A percentile compares a stretch with the other conserved stretches of the same genome.
Conservation (phyloP, 495 filamentous ascomycete species). For the Penicillium nucicola region DNA sequence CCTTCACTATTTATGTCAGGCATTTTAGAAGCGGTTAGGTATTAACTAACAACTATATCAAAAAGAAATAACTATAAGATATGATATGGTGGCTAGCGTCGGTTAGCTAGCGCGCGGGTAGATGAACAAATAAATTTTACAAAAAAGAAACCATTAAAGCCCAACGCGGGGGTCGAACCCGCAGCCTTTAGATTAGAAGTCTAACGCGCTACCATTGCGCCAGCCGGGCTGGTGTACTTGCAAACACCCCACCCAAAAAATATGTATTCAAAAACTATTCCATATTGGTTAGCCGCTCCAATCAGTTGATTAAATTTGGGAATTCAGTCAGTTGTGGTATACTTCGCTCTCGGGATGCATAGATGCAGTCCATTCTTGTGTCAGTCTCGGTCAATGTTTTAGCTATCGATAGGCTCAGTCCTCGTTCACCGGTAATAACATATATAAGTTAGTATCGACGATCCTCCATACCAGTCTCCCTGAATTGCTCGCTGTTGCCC, state of each 20-base stretch:
- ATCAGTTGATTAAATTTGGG: constrained; percentile 52
- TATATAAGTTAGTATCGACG: too few relatives aligned
- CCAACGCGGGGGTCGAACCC: constrained; percentile 58
- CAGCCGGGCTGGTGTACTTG: too few relatives aligned
- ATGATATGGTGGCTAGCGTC: too few relatives aligned
- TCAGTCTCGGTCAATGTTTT: constrained; percentile 71
- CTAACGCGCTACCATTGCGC: constrained; percentile 60
- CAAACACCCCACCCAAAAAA: too few relatives aligned
- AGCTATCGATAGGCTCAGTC: constrained; percentile 62
- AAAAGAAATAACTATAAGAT: too few relatives aligned
- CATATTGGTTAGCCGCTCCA: constrained; percentile 65
- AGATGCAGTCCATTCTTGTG: constrained; percentile 48
- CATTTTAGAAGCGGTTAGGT: too few relatives aligned
- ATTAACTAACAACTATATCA: too few relatives aligned
- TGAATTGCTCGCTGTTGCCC: constrained; percentile 29
- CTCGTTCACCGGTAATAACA: constrained; percentile 59
- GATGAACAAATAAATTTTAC: too few relatives aligned
- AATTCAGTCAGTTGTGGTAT: background rate
- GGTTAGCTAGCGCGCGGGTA: too few relatives aligned
- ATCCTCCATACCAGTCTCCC: constrained; percentile 54
- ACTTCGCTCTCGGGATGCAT: background rate
- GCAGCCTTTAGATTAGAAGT: constrained; percentile 60
- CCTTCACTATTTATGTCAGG: too few relatives aligned
- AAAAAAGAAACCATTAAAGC: too few relatives aligned
- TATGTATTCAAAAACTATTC: too few relatives aligned